Evolutionary conservation across 2,329 filamentous ascomycete genomes (phyloP).

Genomic region (Nemania serpens): DNA sequence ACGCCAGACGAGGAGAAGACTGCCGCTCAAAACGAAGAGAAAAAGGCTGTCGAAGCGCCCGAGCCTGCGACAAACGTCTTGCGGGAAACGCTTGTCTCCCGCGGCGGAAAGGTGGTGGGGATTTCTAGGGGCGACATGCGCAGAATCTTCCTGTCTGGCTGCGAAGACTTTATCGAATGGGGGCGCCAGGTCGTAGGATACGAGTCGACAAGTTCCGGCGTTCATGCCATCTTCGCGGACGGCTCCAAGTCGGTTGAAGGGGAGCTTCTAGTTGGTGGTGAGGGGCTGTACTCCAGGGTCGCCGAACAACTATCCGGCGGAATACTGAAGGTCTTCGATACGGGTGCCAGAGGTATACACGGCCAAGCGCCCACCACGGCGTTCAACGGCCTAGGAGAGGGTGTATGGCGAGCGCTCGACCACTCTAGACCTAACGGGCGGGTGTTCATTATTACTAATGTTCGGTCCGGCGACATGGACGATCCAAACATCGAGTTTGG

Average conservation of each 20-base stretch:
- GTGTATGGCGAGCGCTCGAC: constrained; percentile 63
- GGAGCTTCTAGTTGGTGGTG: constrained; percentile 50
- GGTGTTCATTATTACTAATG: constrained; percentile 66
- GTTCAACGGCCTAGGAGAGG: constrained; percentile 65
- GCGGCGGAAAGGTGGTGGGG: constrained; percentile 63
- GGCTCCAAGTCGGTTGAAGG: constrained; percentile 45
- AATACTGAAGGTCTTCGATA: constrained; percentile 65
- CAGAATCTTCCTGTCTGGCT: constrained; percentile 59
- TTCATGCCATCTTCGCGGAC: constrained; percentile 63
- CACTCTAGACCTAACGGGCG: constrained; percentile 50
- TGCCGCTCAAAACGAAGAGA: neutral
- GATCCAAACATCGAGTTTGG: constrained; percentile 62
- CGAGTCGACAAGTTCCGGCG: constrained; percentile 58
- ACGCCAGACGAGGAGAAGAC: constrained; percentile 32
- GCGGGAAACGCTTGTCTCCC: constrained; percentile 49
- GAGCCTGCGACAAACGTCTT: neutral
- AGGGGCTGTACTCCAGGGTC: constrained; percentile 65
- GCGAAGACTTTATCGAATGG: constrained; percentile 61
- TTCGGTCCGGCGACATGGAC: constrained; percentile 63
- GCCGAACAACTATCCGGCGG: constrained; percentile 63
- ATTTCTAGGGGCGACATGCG: constrained; percentile 69
- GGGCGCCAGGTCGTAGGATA: constrained; percentile 61
- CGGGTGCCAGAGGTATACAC: constrained; percentile 66
- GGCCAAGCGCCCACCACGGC: constrained; percentile 66
- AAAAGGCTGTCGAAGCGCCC: constrained; percentile 17